Conservation (phyloP, 2,329 filamentous ascomycete genomes). For the Monilinia fructigena region DNA sequence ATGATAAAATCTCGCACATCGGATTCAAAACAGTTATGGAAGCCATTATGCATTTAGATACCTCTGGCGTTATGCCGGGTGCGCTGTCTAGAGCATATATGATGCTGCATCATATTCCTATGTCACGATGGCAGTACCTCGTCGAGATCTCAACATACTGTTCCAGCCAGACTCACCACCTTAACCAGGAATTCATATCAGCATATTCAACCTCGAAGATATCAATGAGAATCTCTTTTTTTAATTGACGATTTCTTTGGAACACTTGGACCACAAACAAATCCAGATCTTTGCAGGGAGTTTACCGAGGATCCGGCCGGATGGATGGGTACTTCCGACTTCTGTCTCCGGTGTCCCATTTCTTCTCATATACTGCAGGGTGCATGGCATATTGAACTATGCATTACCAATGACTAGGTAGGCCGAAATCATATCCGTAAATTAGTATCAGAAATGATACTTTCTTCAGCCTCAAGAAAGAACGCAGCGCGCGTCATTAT, state of each 20-base stretch:
- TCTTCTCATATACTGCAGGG: background rate
- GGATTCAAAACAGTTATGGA: background rate
- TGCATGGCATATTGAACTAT: background rate
- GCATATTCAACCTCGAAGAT: background rate
- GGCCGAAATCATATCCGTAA: background rate
- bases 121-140: constrained; percentile 8
- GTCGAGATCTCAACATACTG: background rate
- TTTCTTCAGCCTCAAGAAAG: background rate
- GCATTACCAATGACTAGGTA: background rate
- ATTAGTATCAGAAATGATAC: no score
- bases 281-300: constrained; percentile 2
- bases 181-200: background rate
- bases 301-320: background rate
- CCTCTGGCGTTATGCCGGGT: background rate
- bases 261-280: background rate
- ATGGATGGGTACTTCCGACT: background rate
- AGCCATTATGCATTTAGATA: background rate
- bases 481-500: background rate
- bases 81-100: background rate
- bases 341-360: background rate
- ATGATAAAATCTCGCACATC: background rate
- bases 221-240: background rate
- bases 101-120: background rate
- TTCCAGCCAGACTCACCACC: background rate
- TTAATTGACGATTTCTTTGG: constrained; percentile 3